Evolutionary conservation across 78 protist genomes (phyloP).

Genomic region (Dictyostelium purpureum): DNA sequence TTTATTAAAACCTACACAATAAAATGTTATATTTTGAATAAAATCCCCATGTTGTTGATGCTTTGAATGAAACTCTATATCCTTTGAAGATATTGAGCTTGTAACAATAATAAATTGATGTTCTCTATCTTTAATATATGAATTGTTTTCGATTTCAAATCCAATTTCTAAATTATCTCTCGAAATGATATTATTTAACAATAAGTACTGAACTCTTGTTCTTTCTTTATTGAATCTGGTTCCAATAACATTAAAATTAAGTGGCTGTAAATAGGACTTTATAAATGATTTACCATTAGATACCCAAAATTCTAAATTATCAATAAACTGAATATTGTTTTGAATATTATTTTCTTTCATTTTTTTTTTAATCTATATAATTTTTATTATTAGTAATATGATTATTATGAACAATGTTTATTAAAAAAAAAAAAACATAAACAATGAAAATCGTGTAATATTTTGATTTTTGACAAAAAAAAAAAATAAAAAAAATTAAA

Average conservation of each 20-base stretch:
- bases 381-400: no score
- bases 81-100: background rate
- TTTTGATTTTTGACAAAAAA: no score
- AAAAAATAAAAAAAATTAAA: no score
- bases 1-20: background rate
- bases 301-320: slow-evolving; percentile 63
- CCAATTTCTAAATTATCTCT: background rate
- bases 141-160: background rate
- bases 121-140: background rate
- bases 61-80: slow-evolving; percentile 1
- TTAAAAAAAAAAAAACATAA: no score
- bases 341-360: background rate
- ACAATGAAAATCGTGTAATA: no score
- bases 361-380: slow-evolving; percentile 7
- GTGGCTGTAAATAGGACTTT: slow-evolving; percentile 39
- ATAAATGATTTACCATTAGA: slow-evolving; percentile 49
- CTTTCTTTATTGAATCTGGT: background rate
- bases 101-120: slow-evolving; percentile 29
- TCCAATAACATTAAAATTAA: slow-evolving; percentile 34
- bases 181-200: background rate
- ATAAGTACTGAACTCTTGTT: background rate
- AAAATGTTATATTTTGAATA: slow-evolving; percentile 43
- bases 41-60: slow-evolving; percentile 56
- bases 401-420: no score
- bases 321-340: slow-evolving; percentile 10